Conservation (phyloP, 139 green algal species). For the Gonium pectorale region DNA sequence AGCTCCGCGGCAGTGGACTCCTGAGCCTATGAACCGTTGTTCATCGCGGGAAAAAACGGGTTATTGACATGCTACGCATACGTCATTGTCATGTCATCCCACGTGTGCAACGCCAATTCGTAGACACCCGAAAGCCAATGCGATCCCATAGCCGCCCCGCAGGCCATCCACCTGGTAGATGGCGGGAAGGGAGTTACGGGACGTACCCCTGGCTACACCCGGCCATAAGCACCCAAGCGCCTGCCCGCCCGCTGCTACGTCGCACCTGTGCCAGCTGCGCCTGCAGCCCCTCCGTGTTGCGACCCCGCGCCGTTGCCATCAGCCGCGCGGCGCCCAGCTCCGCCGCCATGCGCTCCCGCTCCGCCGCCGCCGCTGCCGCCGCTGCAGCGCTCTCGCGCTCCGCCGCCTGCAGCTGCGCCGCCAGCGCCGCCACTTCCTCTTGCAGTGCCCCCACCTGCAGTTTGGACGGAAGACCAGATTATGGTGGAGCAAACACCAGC, state of each 20-base stretch:
- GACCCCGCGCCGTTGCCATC: slow-evolving; percentile 19
- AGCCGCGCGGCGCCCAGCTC: slow-evolving; percentile 30
- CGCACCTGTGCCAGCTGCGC: slow-evolving; percentile 12
- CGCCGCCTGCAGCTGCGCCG: slow-evolving; percentile 18
- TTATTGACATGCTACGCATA: too few relatives aligned
- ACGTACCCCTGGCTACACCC: too few relatives aligned
- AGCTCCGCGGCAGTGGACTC: neutral
- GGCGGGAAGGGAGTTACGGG: too few relatives aligned
- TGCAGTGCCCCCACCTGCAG: neutral
- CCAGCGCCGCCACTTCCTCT: slow-evolving; percentile 23
- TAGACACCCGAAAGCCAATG: too few relatives aligned
- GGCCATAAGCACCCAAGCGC: too few relatives aligned
- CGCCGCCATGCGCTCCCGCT: slow-evolving; percentile 34
- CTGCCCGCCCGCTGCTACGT: too few relatives aligned
- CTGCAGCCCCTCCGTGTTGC: slow-evolving; percentile 21
- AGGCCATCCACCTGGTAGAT: too few relatives aligned
- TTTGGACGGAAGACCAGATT: neutral
- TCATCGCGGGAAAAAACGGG: too few relatives aligned
- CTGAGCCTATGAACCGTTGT: too few relatives aligned
- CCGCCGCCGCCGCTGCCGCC: neutral
- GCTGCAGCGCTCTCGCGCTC: slow-evolving; percentile 21
- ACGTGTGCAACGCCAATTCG: too few relatives aligned
- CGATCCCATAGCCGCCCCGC: too few relatives aligned
- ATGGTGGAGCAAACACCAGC: neutral
- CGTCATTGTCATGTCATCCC: too few relatives aligned